Evolutionary conservation across 345 rosid genomes (phyloP).

Genomic region (Salix dunnii): DNA sequence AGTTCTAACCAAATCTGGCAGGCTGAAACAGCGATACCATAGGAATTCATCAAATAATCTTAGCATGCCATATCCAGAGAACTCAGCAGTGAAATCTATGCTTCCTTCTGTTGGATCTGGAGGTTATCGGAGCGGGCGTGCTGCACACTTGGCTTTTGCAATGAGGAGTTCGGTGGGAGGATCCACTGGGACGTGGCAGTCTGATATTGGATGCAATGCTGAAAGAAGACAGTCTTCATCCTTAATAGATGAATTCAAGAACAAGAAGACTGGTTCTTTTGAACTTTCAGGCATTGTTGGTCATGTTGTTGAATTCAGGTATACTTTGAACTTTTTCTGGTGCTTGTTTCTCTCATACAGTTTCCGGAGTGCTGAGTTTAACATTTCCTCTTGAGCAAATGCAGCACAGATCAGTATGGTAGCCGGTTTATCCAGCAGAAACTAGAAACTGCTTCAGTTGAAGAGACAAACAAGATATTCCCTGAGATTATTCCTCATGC

Average conservation of each 20-base stretch:
- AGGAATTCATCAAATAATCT: conserved; percentile 54
- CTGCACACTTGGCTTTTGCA: conserved; percentile 49
- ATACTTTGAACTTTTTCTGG: conserved; percentile 6
- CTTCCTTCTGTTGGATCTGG: conserved; percentile 55
- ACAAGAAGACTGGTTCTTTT: conserved; percentile 64
- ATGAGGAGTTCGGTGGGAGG: conserved; percentile 55
- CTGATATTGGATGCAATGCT: conserved; percentile 46
- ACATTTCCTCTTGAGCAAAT: conserved; percentile 15
- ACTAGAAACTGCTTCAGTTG: conserved; percentile 69
- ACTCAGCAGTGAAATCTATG: conserved; percentile 42
- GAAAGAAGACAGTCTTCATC: conserved; percentile 52
- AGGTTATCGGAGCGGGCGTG: conserved; percentile 50
- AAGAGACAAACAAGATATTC: conserved; percentile 74
- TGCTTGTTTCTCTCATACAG: conserved; percentile 11
- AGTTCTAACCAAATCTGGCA: conserved; percentile 44
- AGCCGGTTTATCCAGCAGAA: conserved; percentile 99
- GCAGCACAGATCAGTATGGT: conserved; percentile 94
- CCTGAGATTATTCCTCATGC: conserved; percentile 81
- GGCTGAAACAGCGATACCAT: conserved; percentile 43
- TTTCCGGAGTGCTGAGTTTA: conserved; percentile 8
- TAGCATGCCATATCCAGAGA: conserved; percentile 44
- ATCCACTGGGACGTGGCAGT: conserved; percentile 50
- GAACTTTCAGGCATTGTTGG: conserved; percentile 69
- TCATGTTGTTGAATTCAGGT: conserved; percentile 94
- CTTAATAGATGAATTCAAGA: conserved; percentile 82